Evolutionary conservation across 2,329 filamentous ascomycete genomes (phyloP), one percentile per base, ranked within the genome.

Genomic region (Colletotrichum sp.): DNA sequence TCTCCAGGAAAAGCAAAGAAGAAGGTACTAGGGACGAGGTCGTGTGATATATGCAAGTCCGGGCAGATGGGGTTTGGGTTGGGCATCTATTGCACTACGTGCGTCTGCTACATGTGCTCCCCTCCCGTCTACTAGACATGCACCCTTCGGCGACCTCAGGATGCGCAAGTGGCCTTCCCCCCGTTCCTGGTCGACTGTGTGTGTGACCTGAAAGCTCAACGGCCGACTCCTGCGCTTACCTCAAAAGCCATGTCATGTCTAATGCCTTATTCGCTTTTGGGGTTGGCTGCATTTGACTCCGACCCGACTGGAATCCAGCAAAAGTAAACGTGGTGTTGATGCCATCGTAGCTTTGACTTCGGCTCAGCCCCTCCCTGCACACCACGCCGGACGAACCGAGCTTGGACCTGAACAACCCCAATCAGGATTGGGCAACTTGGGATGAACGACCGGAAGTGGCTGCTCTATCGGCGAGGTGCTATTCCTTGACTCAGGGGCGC

Each of bases 401-500:
- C 72, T 74, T 69, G 72, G 72, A 72, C 72, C 36, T 34, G 47
- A 55, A 34, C 43, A 59, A 68, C 5, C 18, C 70, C 51, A 64
- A 70, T 59, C 58, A 65, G 36, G 34, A 47, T 18, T 51, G 57
- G 57, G 21, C 31, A 18, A 27, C 31, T 74, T 72, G 57, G 34
- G 47, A 67, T 55, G 72, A 66, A 72, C 72, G 57, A 63, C 69
- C 68, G 62, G 36, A 71, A 67, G 68, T 74, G 62, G 72, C 72
- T 71, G 68, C 63, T 58, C 57, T 62, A 59, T 73, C 61, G 55
- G 62, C 63, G 55, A 71, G 18, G 34, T 34, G 51, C 69, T 57
- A n/a, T 64, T 71, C 36, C 58, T 74, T 72, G 69, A 71, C 63
- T 74, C 72, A 72, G 68, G 72, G 72, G 72, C 29, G 68, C 57